phyloP scores from a whole-genome alignment of 495 filamentous ascomycete genomes.

The Penicillium soppii region DNA sequence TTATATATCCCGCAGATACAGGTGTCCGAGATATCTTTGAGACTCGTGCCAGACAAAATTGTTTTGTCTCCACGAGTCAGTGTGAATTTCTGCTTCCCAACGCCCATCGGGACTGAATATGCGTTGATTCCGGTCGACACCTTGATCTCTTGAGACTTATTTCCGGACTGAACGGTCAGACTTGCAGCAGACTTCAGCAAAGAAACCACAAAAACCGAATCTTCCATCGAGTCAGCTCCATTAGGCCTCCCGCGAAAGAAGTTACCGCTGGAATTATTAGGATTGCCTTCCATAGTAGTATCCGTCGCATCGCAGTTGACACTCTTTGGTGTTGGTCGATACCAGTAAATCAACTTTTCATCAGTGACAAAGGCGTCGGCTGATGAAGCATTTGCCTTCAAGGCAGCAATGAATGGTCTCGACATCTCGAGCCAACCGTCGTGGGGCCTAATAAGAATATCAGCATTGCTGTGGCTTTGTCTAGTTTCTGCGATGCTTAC shows the following conservation, averaged over 20 bases:
- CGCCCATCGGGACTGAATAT: conserved; percentile 47
- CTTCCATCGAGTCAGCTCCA: conserved; percentile 45
- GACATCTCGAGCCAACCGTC: conserved; percentile 40
- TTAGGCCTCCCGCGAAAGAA: conserved; percentile 53
- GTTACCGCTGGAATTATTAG: conserved; percentile 35
- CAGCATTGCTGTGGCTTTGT: no score
- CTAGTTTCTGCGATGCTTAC: conserved; percentile 13
- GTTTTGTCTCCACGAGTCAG: conserved; percentile 39
- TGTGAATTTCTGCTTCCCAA: conserved; percentile 50
- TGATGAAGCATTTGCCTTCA: conserved; percentile 47
- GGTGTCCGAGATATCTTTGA: conserved; percentile 47
- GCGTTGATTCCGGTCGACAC: conserved; percentile 51
- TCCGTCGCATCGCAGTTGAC: conserved; percentile 32
- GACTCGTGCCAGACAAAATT: conserved; percentile 48
- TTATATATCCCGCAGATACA: conserved; percentile 51
- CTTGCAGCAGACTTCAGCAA: conserved; percentile 46
- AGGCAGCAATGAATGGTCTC: conserved; percentile 57
- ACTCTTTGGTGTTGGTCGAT: conserved; percentile 40
- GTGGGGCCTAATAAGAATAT: conserved; percentile 24
- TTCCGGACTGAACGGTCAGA: no score
- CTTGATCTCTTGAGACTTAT: no score
- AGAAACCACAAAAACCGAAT: conserved; percentile 55
- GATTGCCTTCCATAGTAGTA: conserved; percentile 34
- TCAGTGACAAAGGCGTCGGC: conserved; percentile 34
- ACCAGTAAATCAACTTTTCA: conserved; percentile 46